Evolutionary conservation across 2,329 filamentous ascomycete genomes (phyloP), one percentile per base, ranked within the genome.

Genomic region (Fusarium mundagurra): DNA sequence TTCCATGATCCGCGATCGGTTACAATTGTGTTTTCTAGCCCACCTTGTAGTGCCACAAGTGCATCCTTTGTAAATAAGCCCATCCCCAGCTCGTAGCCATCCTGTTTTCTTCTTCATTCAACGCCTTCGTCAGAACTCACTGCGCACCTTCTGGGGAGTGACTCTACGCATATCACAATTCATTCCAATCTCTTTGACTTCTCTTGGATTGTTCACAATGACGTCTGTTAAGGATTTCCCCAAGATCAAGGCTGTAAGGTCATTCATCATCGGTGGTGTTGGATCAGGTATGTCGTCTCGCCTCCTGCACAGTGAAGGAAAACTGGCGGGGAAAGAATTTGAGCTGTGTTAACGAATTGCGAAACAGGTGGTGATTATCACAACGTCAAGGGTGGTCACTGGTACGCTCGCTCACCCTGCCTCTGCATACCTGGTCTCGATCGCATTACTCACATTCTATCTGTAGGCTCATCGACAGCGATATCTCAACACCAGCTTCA

Each of bases 401-500:
- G 91, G 91, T 92, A 83, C 33, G 68, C 31, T 55, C 36, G 64
- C 24, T 53, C 54, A 47, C 38, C 18, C 34, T 55, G 61, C 50
- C 55, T 29, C 9, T 41, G n/a, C 44, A 34, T 29, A 34, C 22
- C 45, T 27, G 14, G 22, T 12, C 36, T 39, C 39, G 51, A 58
- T 41, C 8, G 61, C 47, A 67, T 50, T 8, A 43, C 64, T 72
- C n/a, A 67, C 58, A 71, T n/a, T 60, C 29, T 34, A 20, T 22
- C 44, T 55, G 86, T 83, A 97, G 95, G 95, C 87, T 98, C 77
- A 93, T 98, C 74, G 95, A 98, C 84, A 93, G 92, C 71, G 92
- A 95, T 76, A 98, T 98, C 81, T 95, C 95, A 4, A 98, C 95
- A 2, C 95, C 95, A 12, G 97, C 95, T 89, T 96, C 94, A 57